Evolutionary conservation across 2,329 filamentous ascomycete species (phyloP), one percentile per base, ranked within the genome.

Genomic region (Xylariales sp.): DNA sequence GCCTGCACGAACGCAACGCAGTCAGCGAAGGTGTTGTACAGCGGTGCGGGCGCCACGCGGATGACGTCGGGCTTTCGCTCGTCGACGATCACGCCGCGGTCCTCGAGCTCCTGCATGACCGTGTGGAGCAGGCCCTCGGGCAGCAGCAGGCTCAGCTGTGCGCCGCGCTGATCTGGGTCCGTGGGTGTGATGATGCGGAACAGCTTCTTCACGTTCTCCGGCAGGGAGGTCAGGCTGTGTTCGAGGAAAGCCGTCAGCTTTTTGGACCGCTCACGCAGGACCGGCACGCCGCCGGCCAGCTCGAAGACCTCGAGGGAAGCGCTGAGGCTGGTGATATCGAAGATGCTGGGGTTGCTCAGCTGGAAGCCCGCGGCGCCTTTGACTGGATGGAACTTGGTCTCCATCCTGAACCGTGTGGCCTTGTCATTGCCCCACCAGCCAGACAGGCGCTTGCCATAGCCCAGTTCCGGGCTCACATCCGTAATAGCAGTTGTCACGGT

Each of bases 381-480:
- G 33, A 85, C 84, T 4, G 86, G 85, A 11, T 76, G 64, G 56
- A 89, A 89, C 57, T 72, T 55, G 34, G 83, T 88, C n/a, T 78
- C 74, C 86, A 90, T 90, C n/a, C 67, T 65, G 57, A 91, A 90
- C 3, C 86, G 70, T 20, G 71, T 78, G 29, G 59, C 59, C 52
- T 85, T 87, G 57, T 84, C 78, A 41, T 79, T 83, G 19, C 85
- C 85, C 85, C 85, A 91, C 86, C 86, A 91, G 10, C 86, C 86
- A n/a, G 78, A 74, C 8, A 90, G 61, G 11, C 85, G 72, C 31
- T 78, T 78, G 5, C 49, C 47, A 47, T 67, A 69, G 6, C 55
- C 59, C 20, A 55, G 56, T 46, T 61, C 56, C 27, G 60, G 53
- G 28, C 50, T 48, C n/a, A 55, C 51, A 37, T 60, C 60, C 5